Evolutionary conservation across 208 protist species (phyloP).

Genomic region (Crithidia acanthocephali): DNA sequence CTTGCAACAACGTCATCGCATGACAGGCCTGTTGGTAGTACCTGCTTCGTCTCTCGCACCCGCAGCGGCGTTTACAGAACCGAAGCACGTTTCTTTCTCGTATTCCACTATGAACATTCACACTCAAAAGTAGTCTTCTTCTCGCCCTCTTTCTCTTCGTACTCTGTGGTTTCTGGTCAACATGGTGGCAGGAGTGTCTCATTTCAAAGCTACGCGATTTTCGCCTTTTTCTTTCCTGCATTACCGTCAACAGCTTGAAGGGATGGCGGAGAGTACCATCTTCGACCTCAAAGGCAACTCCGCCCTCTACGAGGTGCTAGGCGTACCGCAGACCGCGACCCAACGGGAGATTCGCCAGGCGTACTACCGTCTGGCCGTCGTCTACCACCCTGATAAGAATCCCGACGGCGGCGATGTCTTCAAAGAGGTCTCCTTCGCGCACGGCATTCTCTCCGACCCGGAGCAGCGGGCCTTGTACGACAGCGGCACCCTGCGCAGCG

Average conservation of each 20-base stretch:
- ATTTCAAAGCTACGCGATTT: too few relatives aligned
- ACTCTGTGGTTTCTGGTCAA: too few relatives aligned
- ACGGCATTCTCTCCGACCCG: constrained; percentile 84
- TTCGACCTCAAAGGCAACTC: constrained; percentile 79
- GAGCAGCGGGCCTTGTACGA: constrained; percentile 83
- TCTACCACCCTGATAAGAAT: constrained; percentile 94
- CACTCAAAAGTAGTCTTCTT: too few relatives aligned
- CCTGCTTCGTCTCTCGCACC: too few relatives aligned
- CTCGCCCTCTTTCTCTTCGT: not conserved
- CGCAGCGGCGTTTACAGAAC: too few relatives aligned
- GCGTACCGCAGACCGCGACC: constrained; percentile 50
- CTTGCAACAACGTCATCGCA: too few relatives aligned
- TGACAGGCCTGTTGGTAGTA: too few relatives aligned
- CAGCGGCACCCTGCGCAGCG: constrained; percentile 54
- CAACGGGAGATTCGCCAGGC: constrained; percentile 84
- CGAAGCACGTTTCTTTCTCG: too few relatives aligned
- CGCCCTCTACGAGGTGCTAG: constrained; percentile 84
- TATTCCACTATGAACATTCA: too few relatives aligned
- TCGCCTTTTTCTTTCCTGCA: not conserved
- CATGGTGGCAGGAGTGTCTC: not conserved
- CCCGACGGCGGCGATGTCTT: constrained; percentile 76
- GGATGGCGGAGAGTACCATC: constrained; percentile 33
- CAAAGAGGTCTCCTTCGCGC: constrained; percentile 87
- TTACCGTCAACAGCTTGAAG: not conserved
- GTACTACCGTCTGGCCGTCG: constrained; percentile 85